Percentiles rank a stretch among this genome's conserved stretches.
Evolutionary conservation across 306 rosid genomes (phyloP).

Genomic region (Psophocarpus tetragonolobus): DNA sequence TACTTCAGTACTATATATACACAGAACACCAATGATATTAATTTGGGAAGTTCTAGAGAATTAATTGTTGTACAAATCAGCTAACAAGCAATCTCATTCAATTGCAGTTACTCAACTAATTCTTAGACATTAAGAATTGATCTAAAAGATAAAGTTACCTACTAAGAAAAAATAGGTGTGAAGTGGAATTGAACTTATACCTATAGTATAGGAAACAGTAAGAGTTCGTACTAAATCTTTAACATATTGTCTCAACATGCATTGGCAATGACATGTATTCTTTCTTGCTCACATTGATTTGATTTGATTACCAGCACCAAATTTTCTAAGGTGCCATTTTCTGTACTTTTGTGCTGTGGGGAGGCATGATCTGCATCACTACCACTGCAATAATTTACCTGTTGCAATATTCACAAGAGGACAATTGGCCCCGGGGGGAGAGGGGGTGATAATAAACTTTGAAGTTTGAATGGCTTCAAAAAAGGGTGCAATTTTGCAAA

Average conservation of each 20-base stretch:
- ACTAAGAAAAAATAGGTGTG: too few species aligned
- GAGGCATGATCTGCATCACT: neutral
- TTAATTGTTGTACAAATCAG: too few species aligned
- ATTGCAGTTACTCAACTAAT: too few species aligned
- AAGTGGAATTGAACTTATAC: too few species aligned
- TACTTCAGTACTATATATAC: too few species aligned
- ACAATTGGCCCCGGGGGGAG: neutral
- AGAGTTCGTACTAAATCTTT: too few species aligned
- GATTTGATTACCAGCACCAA: conserved; percentile 13
- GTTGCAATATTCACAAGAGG: neutral
- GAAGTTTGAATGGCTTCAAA: neutral
- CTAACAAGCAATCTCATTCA: too few species aligned
- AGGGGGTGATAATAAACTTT: neutral
- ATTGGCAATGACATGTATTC: neutral
- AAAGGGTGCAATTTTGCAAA: conserved; percentile 15
- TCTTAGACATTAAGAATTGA: too few species aligned
- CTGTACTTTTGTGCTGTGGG: conserved; percentile 1
- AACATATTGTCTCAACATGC: neutral
- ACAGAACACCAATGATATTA: too few species aligned
- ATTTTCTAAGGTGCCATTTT: neutral
- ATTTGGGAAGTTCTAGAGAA: too few species aligned
- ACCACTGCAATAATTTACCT: conserved; percentile 26
- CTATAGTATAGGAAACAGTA: too few species aligned
- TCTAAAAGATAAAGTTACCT: too few species aligned
- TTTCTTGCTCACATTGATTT: neutral